Base-by-base conservation (phyloP, 768 basidiomycete genomes). In the Chlorophyllum brunneum region DNA sequence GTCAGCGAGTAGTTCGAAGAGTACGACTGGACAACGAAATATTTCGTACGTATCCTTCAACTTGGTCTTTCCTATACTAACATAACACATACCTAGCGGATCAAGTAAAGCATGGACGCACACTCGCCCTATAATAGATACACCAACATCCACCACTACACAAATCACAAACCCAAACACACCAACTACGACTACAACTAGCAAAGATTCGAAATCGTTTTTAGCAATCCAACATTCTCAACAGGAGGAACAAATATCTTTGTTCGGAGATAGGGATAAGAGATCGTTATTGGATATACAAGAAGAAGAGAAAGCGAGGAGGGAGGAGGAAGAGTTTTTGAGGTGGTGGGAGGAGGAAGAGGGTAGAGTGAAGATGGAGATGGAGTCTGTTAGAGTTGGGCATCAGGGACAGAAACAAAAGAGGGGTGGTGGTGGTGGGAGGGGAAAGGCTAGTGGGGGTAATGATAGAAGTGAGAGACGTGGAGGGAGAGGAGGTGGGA, bases 321-420 rank as follows among this genome's bases (percentile, higher is more conserved):
- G 77, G 55, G 77, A 74, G 43, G 92, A 95, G 66, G 81, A 73
- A 3, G 88, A 89, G 54, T 98, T 97, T 63, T 65, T 95, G 65
- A 78, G 72, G 59, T 97, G 94, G 94, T 97, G 93, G 92, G 73
- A 81, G 1, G 83, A 76, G 5, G 94, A 95, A 66, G 90, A 92
- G 65, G 82, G 80, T 60, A 74, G 88, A 13, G 65, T 89, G 57
- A 57, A 70, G 29, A 84, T 87, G 65, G 71, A 72, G 48, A 62
- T 68, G 55, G 62, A 63, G 4, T 55, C 40, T 2, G 44, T 70
- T 39, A 59, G 60, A 31, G 54, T 58, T 36, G 56, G 61, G 31
- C 52, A 18, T 38, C 44, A 50, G 22, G 5, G 51, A 15, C 42
- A 29, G 18, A 42, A 57, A 40, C 37, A n/a, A 22, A 51, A 34